phyloP scores from a whole-genome alignment of 352 stramenopile genomes.

The Phytophthora brassicae region DNA sequence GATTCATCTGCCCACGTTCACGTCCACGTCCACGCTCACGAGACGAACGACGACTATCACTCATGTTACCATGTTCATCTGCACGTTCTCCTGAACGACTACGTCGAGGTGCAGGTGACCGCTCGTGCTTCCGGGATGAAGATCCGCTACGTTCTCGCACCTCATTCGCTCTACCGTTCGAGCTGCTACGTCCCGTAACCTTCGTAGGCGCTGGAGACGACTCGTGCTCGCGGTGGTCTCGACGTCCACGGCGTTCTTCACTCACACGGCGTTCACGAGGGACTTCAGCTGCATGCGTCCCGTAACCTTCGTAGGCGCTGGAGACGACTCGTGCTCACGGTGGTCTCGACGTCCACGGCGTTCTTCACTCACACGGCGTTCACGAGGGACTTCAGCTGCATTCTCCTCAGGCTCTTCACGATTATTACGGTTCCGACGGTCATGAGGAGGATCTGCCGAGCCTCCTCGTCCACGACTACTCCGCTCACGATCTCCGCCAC shows the following conservation, averaged over 20 bases:
- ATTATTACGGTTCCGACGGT: constrained; percentile 28
- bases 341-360: constrained; percentile 31
- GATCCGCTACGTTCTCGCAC: constrained; percentile 25
- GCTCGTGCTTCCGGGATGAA: constrained; percentile 34
- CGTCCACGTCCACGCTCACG: constrained; percentile 36
- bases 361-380: constrained; percentile 33
- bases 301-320: background rate
- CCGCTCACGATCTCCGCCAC: constrained; percentile 31
- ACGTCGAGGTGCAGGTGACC: constrained; percentile 27
- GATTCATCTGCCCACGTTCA: constrained; percentile 27
- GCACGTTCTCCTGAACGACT: constrained; percentile 44
- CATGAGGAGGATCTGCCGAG: constrained; percentile 23
- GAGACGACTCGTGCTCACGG: constrained; percentile 35
- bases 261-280: constrained; percentile 16
- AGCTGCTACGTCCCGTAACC: constrained; percentile 18
- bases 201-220: constrained; percentile 20
- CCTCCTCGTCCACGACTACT: constrained; percentile 11
- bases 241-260: constrained; percentile 39
- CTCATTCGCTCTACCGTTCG: constrained; percentile 25
- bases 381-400: constrained; percentile 12
- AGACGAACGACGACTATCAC: constrained; percentile 29
- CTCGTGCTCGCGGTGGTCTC: constrained; percentile 32
- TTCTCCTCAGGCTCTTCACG: constrained; percentile 24
- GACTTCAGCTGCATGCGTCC: constrained; percentile 10
- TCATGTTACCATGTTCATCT: constrained; percentile 28